These are phyloP conservation scores for Apiospora koreana DNA, from an alignment of 2,329 filamentous ascomycete genomes.

Conservation along the genomic window DNA sequence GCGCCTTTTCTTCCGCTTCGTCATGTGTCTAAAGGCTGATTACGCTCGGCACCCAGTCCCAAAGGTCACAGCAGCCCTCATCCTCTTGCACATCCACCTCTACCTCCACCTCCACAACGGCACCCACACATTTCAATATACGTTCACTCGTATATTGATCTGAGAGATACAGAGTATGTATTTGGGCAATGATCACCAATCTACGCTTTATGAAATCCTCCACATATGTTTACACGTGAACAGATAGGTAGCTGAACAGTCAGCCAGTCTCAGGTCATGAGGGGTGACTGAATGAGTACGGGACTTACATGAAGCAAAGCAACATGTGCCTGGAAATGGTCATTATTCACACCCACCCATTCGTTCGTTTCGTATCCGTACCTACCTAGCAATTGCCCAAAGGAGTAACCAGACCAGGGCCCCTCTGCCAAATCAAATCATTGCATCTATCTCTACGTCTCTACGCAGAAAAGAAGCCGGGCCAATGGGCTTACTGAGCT, in stretches of 20 bases:
- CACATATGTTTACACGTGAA: not conserved
- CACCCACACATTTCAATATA: not conserved
- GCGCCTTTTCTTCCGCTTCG: not conserved
- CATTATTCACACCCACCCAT: conserved; percentile 2
- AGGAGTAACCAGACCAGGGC: not conserved
- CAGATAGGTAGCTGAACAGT: not conserved
- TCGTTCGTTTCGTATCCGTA: not conserved
- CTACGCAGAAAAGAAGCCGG: not conserved
- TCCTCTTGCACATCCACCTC: not conserved
- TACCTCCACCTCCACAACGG: not conserved
- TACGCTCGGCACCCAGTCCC: not conserved
- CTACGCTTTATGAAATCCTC: not conserved
- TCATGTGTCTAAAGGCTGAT: conserved; percentile 1
- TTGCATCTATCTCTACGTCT: not conserved
- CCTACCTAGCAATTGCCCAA: not conserved
- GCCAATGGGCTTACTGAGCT: conserved; percentile 2
- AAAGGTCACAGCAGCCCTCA: not conserved
- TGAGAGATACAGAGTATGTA: no score
- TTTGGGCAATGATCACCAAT: not conserved
- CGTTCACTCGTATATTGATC: not conserved
- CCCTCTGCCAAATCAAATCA: not conserved
- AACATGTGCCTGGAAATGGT: not conserved
- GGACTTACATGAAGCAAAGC: not conserved
- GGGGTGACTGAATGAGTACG: not conserved
- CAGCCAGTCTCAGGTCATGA: not conserved